Evolutionary conservation across 108 stramenopile genomes (phyloP).

Genomic region (Seminavis robusta): DNA sequence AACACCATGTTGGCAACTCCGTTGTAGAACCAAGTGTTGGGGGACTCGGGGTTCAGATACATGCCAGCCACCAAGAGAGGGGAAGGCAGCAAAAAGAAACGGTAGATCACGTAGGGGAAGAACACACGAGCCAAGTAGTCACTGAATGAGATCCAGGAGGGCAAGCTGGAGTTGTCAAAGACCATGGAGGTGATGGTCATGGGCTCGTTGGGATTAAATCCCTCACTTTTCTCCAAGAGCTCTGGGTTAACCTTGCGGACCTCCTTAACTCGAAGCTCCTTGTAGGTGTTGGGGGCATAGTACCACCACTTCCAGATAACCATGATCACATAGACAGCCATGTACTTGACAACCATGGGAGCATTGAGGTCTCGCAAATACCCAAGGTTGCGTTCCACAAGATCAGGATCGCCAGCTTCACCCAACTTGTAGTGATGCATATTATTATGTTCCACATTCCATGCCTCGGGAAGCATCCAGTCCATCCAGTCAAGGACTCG

Average conservation of each 20-base stretch:
- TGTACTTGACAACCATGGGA: conserved; percentile 57
- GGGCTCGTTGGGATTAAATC: conserved; percentile 59
- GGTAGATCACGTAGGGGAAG: conserved; percentile 74
- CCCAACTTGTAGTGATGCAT: conserved; percentile 84
- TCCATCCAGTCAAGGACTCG: conserved; percentile 83
- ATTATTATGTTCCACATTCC: conserved; percentile 93
- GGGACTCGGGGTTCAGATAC: conserved; percentile 28
- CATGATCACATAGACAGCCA: conserved; percentile 42
- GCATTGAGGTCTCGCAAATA: conserved; percentile 52
- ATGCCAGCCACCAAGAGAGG: conserved; percentile 51
- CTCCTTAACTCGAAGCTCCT: conserved; percentile 77
- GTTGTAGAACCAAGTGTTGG: conserved; percentile 8
- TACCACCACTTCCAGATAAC: conserved; percentile 90
- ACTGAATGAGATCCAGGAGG: conserved; percentile 55
- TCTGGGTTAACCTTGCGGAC: conserved; percentile 32
- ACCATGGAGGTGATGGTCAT: conserved; percentile 57
- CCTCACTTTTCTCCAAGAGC: too few species aligned
- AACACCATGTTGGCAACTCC: conserved; percentile 78
- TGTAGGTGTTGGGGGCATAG: conserved; percentile 91
- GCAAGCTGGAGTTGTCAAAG: conserved; percentile 8
- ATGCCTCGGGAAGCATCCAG: conserved; percentile 91
- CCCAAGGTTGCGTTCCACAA: conserved; percentile 80
- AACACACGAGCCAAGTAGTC: conserved; percentile 61
- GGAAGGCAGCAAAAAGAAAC: conserved; percentile 67
- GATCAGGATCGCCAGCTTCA: conserved; percentile 82